A percentile compares a stretch with the other conserved stretches of the same genome.
These are phyloP conservation scores for Leptodermis oblonga DNA, from an alignment of 257 asterid species.

Conservation along the genomic window DNA sequence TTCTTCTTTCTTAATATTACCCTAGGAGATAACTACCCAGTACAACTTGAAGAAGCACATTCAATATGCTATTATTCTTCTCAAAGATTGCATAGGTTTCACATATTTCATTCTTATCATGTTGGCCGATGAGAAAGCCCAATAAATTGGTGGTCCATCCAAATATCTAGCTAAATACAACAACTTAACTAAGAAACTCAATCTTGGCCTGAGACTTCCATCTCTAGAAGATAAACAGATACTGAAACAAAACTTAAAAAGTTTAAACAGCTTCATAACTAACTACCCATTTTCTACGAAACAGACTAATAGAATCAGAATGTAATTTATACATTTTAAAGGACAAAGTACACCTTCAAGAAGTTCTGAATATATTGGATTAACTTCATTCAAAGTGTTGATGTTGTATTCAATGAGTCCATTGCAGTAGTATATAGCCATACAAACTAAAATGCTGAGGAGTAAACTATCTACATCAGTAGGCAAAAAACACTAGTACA, in stretches of 20 bases:
- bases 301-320: neutral
- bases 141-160: neutral
- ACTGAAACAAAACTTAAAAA: neutral
- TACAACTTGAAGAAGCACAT: neutral
- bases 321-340: neutral
- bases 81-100: neutral
- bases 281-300: neutral
- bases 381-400: neutral
- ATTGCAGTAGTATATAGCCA: neutral
- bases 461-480: conserved; percentile 4
- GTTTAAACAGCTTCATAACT: neutral
- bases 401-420: neutral
- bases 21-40: neutral
- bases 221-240: neutral
- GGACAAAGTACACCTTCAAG: neutral
- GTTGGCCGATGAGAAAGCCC: neutral
- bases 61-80: neutral
- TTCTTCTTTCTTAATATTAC: neutral
- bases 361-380: neutral
- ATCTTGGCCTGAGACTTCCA: neutral
- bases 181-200: neutral
- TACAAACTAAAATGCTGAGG: neutral
- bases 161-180: neutral
- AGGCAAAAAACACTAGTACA: conserved; percentile 4
- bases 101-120: neutral